Conservation (phyloP, 192 early-diverging fungal genomes). For the Umbelopsis ramanniana region DNA sequence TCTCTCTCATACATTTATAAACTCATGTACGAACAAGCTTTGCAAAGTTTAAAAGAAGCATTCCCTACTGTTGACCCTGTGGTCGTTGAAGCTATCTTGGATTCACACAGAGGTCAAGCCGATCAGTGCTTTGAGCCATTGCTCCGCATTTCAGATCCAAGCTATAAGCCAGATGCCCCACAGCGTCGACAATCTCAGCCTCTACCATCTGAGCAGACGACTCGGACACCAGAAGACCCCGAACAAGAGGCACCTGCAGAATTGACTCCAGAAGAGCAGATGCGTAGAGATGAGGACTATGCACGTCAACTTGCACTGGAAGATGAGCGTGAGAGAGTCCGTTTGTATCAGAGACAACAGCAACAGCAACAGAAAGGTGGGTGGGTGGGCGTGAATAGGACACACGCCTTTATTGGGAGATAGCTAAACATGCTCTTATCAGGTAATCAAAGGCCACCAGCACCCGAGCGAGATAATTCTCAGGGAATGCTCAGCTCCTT, state of each 20-base stretch:
- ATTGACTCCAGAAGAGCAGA: conserved; percentile 51
- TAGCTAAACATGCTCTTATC: no score
- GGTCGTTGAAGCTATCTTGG: conserved; percentile 54
- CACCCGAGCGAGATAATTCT: conserved; percentile 1
- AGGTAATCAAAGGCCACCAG: neutral
- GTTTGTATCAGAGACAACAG: neutral
- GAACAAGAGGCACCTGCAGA: conserved; percentile 20
- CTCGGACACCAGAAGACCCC: conserved; percentile 7
- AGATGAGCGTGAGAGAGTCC: conserved; percentile 43
- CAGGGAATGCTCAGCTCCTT: neutral
- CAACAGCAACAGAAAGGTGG: neutral
- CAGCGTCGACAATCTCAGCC: neutral
- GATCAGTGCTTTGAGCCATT: conserved; percentile 56
- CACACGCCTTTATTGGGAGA: no score
- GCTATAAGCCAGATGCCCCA: conserved; percentile 45
- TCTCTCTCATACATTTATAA: neutral
- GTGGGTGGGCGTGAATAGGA: neutral
- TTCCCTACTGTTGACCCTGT: conserved; percentile 58
- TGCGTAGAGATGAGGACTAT: conserved; percentile 59
- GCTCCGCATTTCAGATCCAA: conserved; percentile 58
- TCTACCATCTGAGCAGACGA: neutral
- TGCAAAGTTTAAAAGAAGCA: conserved; percentile 46
- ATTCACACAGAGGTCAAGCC: conserved; percentile 47
- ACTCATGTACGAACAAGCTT: conserved; percentile 18
- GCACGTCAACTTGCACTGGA: conserved; percentile 53